Conservation (phyloP, 306 rosid genomes). For the Lathyrus tuberosus region DNA sequence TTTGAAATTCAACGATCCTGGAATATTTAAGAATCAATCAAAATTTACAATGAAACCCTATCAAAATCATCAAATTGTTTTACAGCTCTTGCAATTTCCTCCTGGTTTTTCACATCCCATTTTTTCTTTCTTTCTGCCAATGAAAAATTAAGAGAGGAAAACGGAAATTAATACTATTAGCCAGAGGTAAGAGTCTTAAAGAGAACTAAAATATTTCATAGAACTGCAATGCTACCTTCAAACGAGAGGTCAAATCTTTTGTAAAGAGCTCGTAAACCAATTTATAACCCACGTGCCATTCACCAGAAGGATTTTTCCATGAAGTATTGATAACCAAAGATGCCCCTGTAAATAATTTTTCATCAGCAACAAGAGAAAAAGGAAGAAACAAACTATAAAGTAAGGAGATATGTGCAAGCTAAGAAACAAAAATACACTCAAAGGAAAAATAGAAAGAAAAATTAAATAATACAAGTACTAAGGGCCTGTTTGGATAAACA, state of each 20-base stretch:
- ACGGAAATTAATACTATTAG: slow-evolving; percentile 27
- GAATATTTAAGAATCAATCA: slow-evolving; percentile 24
- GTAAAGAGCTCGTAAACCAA: slow-evolving; percentile 89
- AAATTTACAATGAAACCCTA: slow-evolving; percentile 61
- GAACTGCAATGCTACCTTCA: slow-evolving; percentile 65
- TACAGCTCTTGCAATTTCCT: slow-evolving; percentile 82
- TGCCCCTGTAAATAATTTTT: slow-evolving; percentile 59
- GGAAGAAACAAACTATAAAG: slow-evolving; percentile 19
- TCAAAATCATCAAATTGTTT: slow-evolving; percentile 86
- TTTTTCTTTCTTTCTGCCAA: slow-evolving; percentile 82
- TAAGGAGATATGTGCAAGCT: slow-evolving; percentile 18
- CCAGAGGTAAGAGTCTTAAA: slow-evolving; percentile 24
- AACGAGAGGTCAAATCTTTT: slow-evolving; percentile 65
- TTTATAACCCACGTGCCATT: slow-evolving; percentile 94
- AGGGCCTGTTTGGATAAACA: too few relatives aligned
- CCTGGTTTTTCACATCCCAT: slow-evolving; percentile 91
- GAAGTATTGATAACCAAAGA: slow-evolving; percentile 70
- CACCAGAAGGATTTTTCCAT: slow-evolving; percentile 98
- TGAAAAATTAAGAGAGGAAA: slow-evolving; percentile 22
- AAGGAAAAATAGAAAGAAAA: not conserved
- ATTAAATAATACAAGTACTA: not conserved
- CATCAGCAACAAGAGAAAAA: slow-evolving; percentile 7
- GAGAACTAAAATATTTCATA: slow-evolving; percentile 37
- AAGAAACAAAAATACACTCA: slow-evolving; percentile 11
- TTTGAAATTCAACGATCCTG: slow-evolving; percentile 10